These are phyloP conservation scores for Endotrypanum monterogeii DNA, from an alignment of 208 protist genomes.

Conservation along the genomic window DNA sequence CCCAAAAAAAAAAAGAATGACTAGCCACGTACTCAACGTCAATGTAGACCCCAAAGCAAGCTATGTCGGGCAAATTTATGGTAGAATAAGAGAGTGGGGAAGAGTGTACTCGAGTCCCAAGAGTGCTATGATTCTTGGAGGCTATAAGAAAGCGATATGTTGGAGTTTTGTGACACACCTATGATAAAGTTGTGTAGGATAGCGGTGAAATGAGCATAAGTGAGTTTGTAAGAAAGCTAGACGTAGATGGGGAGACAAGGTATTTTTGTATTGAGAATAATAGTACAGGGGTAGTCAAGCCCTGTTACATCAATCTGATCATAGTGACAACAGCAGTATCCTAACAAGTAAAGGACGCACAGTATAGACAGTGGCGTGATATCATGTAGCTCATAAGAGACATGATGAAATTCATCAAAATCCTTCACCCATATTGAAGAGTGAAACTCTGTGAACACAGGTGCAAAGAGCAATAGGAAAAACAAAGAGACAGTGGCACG, in stretches of 20 bases:
- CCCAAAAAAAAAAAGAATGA: constrained; percentile 10
- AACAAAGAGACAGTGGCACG: too few relatives aligned
- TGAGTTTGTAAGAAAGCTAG: not conserved
- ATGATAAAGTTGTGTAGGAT: not conserved
- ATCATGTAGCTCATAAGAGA: not conserved
- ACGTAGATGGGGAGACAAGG: too few relatives aligned
- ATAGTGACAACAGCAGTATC: not conserved
- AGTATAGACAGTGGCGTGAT: not conserved
- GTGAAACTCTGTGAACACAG: not conserved
- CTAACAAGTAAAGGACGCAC: not conserved
- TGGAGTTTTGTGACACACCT: not conserved
- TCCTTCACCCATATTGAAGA: not conserved
- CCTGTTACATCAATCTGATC: not conserved
- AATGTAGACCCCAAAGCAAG: not conserved
- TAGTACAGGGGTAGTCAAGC: not conserved
- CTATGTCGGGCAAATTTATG: not conserved
- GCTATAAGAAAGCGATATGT: not conserved
- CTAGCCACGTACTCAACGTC: constrained; percentile 1
- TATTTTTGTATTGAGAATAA: not conserved
- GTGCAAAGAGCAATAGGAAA: not conserved
- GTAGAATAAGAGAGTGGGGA: constrained; percentile 12
- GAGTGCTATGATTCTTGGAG: constrained; percentile 1
- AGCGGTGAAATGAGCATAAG: not conserved
- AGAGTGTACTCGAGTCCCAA: constrained; percentile 6
- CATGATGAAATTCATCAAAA: not conserved